Evolutionary conservation across 2,329 filamentous ascomycete species (phyloP).

Genomic region (Diaporthe vaccinii): DNA sequence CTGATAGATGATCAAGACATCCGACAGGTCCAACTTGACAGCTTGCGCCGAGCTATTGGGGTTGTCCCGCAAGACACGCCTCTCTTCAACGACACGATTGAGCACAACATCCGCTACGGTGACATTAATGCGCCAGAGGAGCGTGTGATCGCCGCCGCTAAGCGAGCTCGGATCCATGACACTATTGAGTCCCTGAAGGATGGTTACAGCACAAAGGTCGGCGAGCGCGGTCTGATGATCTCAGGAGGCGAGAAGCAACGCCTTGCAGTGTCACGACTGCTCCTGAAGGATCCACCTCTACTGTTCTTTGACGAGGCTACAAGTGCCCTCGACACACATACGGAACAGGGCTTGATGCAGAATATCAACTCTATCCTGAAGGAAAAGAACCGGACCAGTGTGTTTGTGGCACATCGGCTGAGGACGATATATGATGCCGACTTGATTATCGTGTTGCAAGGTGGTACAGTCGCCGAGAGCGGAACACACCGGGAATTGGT

Average conservation of each 20-base stretch:
- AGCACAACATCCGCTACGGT: slow-evolving; percentile 96
- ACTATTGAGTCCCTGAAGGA: slow-evolving; percentile 84
- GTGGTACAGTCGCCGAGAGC: slow-evolving; percentile 87
- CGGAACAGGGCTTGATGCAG: slow-evolving; percentile 88
- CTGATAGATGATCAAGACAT: slow-evolving; percentile 95
- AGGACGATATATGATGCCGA: slow-evolving; percentile 95
- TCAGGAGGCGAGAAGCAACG: slow-evolving; percentile 95
- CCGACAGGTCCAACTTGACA: slow-evolving; percentile 84
- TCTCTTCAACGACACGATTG: slow-evolving; percentile 95
- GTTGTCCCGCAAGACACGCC: slow-evolving; percentile 98
- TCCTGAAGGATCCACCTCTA: slow-evolving; percentile 90
- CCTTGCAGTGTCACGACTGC: slow-evolving; percentile 83
- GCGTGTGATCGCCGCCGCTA: slow-evolving; percentile 81
- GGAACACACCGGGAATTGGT: slow-evolving; percentile 90
- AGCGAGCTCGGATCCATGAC: slow-evolving; percentile 86
- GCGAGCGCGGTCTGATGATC: slow-evolving; percentile 96
- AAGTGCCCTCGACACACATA: slow-evolving; percentile 91
- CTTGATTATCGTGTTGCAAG: slow-evolving; percentile 89
- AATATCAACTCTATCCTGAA: slow-evolving; percentile 95
- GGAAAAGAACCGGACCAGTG: slow-evolving; percentile 89
- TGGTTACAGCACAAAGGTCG: slow-evolving; percentile 92
- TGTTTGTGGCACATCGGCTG: slow-evolving; percentile 93
- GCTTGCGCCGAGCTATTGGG: slow-evolving; percentile 86
- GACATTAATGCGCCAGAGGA: slow-evolving; percentile 81
- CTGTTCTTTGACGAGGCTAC: slow-evolving; percentile 98